A percentile compares a stretch with the other conserved stretches of the same genome.
Conservation (phyloP, 192 early-diverging fungal genomes). For the Podila verticillata region DNA sequence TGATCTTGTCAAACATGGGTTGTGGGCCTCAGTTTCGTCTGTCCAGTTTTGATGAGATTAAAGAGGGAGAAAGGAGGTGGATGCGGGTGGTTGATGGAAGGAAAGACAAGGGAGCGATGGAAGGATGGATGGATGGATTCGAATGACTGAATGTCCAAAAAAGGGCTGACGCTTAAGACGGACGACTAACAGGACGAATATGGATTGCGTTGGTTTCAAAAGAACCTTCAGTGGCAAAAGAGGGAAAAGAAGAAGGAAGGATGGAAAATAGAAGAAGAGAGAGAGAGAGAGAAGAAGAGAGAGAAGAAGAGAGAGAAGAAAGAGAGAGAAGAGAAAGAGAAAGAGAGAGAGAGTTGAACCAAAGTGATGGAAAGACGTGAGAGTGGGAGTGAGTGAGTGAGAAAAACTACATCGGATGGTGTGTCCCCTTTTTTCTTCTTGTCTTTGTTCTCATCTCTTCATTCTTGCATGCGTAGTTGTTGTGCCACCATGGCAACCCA, state of each 20-base stretch:
- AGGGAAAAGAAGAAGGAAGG: not conserved
- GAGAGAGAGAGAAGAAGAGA: not conserved
- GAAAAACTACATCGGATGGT: too few species aligned
- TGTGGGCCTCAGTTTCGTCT: not conserved
- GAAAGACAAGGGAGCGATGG: not conserved
- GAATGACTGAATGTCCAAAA: too few species aligned
- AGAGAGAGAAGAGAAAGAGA: not conserved
- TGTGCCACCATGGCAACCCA: slow-evolving; percentile 2
- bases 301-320: not conserved
- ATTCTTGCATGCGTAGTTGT: not conserved
- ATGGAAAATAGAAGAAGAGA: not conserved
- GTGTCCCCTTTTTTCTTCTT: not conserved
- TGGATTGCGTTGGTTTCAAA: too few species aligned
- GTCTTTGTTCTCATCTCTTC: not conserved
- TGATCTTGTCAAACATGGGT: slow-evolving; percentile 49
- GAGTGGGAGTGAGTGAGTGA: not conserved
- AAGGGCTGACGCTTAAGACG: too few species aligned
- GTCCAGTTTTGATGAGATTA: not conserved
- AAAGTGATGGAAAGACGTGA: too few species aligned
- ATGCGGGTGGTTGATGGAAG: not conserved
- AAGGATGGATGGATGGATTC: not conserved
- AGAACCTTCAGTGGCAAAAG: too few species aligned
- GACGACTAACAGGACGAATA: too few species aligned
- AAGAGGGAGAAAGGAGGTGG: not conserved
- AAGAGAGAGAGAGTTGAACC: not conserved